Evolutionary conservation across 768 basidiomycete genomes (phyloP).

Genomic region (Artomyces pyxidatus): DNA sequence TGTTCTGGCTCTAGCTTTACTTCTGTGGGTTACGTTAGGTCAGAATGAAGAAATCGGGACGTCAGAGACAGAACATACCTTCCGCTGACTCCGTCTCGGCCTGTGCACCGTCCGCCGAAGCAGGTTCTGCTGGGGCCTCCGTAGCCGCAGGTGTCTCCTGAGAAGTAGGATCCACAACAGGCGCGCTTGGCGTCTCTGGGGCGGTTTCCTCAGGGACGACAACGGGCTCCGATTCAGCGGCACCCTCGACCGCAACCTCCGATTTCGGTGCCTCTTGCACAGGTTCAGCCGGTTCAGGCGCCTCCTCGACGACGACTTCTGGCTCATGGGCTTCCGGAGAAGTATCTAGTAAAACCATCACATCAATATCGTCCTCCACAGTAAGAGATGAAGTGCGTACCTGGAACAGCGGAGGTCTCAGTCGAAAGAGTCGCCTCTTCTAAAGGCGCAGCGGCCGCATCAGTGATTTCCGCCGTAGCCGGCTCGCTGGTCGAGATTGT

Average conservation of each 20-base stretch:
- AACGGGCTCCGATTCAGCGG: not conserved
- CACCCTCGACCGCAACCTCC: no score
- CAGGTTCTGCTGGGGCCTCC: not conserved
- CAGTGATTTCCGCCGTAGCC: no score
- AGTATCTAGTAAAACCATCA: no score
- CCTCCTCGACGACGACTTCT: not conserved
- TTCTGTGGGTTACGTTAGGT: not conserved
- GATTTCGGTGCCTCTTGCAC: not conserved
- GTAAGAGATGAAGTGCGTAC: not conserved
- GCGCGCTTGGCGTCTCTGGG: not conserved
- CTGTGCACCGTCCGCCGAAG: not conserved
- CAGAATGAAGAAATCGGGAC: no score
- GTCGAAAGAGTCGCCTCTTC: no score
- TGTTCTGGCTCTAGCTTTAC: no score
- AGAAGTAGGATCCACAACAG: not conserved
- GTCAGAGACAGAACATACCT: no score
- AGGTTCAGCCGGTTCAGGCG: not conserved
- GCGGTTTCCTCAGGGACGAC: not conserved
- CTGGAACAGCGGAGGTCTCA: not conserved
- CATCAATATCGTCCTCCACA: no score
- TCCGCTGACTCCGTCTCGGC: not conserved
- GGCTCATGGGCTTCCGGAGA: no score
- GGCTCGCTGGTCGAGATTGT: no score
- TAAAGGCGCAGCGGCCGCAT: no score
- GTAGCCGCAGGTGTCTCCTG: not conserved